Percentiles rank a stretch among this genome's conserved stretches.
These are phyloP conservation scores for Salix viminalis DNA, from an alignment of 345 rosid genomes.

Conservation along the genomic window DNA sequence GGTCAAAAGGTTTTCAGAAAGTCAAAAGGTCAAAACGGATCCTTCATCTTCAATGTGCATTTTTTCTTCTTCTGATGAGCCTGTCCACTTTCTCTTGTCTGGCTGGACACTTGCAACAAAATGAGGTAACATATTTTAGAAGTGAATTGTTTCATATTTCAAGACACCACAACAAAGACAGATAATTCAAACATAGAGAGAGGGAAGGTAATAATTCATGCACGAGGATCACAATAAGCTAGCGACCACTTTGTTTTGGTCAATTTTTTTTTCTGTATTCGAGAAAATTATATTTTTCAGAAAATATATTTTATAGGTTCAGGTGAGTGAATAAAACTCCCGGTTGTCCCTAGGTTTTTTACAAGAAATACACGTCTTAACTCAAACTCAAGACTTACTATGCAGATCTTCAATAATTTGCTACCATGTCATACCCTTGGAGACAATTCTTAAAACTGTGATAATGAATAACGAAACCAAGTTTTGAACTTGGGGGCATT, in stretches of 20 bases:
- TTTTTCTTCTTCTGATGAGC: neutral
- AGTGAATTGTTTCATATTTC: neutral
- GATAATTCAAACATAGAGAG: neutral
- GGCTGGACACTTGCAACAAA: neutral
- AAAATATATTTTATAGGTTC: too few relatives aligned
- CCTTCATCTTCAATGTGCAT: neutral
- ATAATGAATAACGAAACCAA: neutral
- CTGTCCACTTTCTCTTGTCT: neutral
- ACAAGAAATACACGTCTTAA: too few relatives aligned
- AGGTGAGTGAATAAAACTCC: too few relatives aligned
- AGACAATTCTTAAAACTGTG: neutral
- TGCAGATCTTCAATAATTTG: rapidly evolving
- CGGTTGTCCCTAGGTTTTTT: rapidly evolving
- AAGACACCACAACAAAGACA: neutral
- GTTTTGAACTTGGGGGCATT: neutral
- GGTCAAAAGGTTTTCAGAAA: neutral
- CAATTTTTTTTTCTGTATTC: neutral
- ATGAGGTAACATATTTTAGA: neutral
- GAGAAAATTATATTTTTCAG: too few relatives aligned
- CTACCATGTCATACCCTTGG: too few relatives aligned
- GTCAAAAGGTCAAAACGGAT: neutral
- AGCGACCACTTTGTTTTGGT: neutral
- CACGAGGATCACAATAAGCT: neutral
- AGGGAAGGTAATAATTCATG: neutral
- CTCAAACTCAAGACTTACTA: rapidly evolving